Evolutionary conservation across 352 stramenopile species (phyloP).

Genomic region (Globisporangium yorkense): DNA sequence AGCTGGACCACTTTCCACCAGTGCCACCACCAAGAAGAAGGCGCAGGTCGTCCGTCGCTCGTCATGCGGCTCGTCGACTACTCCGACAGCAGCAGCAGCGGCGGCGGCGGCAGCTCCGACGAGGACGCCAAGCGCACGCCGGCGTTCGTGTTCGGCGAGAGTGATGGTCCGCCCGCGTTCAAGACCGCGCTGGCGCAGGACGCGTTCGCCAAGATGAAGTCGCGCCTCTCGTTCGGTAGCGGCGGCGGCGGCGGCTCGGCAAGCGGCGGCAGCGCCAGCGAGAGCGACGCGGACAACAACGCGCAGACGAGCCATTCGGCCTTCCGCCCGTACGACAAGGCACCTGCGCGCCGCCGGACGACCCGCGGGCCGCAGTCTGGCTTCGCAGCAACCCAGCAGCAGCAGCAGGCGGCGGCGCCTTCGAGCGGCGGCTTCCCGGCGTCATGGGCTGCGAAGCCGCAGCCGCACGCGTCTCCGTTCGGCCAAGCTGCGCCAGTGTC

Average conservation of each 20-base stretch:
- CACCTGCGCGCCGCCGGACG: background rate
- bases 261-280: background rate
- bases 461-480: too few relatives aligned
- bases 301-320: background rate
- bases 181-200: slow-evolving; percentile 14
- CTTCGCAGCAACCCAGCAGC: background rate
- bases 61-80: slow-evolving; percentile 12
- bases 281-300: background rate
- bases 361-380: background rate
- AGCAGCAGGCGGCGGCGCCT: background rate
- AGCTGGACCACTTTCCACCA: too few relatives aligned
- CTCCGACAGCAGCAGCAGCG: slow-evolving; percentile 9
- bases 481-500: too few relatives aligned
- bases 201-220: slow-evolving; percentile 14
- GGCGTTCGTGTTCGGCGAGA: background rate
- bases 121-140: slow-evolving; percentile 1
- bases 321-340: slow-evolving; percentile 11
- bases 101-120: background rate
- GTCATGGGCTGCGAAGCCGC: too few relatives aligned
- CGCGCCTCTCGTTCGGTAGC: slow-evolving; percentile 1
- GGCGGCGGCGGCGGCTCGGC: background rate
- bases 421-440: background rate
- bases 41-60: background rate
- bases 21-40: too few relatives aligned
- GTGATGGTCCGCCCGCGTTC: background rate